phyloP scores from a whole-genome alignment of 495 filamentous ascomycete genomes.

The Halenospora varia region DNA sequence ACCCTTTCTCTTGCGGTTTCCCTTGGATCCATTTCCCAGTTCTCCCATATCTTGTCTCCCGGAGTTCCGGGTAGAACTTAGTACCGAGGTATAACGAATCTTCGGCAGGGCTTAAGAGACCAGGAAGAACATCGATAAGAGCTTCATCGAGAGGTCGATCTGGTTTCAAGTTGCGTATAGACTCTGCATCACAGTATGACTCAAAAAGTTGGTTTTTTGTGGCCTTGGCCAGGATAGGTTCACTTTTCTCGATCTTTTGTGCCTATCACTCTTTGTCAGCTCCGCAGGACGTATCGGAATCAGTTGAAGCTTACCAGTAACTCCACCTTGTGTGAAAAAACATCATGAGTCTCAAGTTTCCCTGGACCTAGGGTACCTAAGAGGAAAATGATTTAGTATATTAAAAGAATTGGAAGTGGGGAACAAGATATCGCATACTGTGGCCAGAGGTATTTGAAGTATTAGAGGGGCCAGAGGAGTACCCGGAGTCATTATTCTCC shows the following conservation, averaged over 20 bases:
- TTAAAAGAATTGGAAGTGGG: not conserved
- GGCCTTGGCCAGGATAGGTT: not conserved
- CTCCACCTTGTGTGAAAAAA: not conserved
- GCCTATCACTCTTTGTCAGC: not conserved
- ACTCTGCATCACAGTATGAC: not conserved
- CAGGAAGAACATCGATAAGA: not conserved
- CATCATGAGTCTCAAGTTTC: not conserved
- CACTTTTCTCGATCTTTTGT: not conserved
- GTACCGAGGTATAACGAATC: not conserved
- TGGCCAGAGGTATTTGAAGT: not conserved
- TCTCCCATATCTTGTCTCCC: not conserved
- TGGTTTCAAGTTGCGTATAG: not conserved
- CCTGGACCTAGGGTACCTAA: not conserved
- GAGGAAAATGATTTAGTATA: not conserved
- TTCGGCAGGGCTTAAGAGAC: not conserved
- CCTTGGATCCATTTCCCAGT: not conserved
- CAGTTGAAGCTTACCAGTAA: not conserved
- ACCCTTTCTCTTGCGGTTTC: not conserved
- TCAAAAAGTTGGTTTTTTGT: not conserved
- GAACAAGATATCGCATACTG: not conserved
- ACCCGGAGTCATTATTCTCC: not conserved
- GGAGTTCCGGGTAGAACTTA: not conserved
- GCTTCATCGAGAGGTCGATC: not conserved
- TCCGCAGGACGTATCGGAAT: not conserved
- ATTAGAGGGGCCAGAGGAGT: not conserved